These are phyloP conservation scores for Knufia petricola DNA, from an alignment of 2,329 filamentous ascomycete genomes.

Conservation along the genomic window DNA sequence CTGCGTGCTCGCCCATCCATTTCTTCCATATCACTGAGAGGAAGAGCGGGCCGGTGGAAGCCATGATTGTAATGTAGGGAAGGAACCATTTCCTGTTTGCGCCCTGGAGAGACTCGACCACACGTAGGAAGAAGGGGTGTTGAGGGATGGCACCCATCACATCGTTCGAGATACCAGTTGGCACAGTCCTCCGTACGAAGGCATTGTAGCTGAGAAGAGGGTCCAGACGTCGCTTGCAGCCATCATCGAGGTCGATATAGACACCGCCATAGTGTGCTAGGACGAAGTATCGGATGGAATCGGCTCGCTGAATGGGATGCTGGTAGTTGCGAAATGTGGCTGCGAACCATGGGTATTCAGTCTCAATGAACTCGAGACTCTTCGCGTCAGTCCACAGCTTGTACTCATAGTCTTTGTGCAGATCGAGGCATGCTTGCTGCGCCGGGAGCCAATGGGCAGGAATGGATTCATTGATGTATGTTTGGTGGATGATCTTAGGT, in stretches of 20 bases:
- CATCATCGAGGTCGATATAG: slow-evolving; percentile 71
- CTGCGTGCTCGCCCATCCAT: slow-evolving; percentile 47
- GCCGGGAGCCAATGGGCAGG: slow-evolving; percentile 56
- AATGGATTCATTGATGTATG: slow-evolving; percentile 61
- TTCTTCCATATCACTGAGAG: slow-evolving; percentile 67
- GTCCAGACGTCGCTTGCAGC: slow-evolving; percentile 59
- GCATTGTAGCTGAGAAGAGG: slow-evolving; percentile 59
- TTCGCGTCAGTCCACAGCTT: slow-evolving; percentile 68
- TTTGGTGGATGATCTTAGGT: slow-evolving; percentile 70
- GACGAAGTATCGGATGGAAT: slow-evolving; percentile 71
- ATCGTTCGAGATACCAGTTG: slow-evolving; percentile 73
- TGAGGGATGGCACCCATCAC: slow-evolving; percentile 64
- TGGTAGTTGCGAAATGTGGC: slow-evolving; percentile 64
- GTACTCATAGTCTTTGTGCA: slow-evolving; percentile 65
- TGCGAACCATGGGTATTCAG: slow-evolving; percentile 69
- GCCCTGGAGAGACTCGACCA: slow-evolving; percentile 56
- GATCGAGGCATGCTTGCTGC: slow-evolving; percentile 55
- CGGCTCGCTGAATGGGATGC: slow-evolving; percentile 67
- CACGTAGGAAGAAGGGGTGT: slow-evolving; percentile 64
- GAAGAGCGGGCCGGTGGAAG: slow-evolving; percentile 66
- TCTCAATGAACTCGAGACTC: slow-evolving; percentile 60
- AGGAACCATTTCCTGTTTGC: slow-evolving; percentile 61
- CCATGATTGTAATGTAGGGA: slow-evolving; percentile 72
- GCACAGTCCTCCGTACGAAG: slow-evolving; percentile 60
- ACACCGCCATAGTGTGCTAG: slow-evolving; percentile 68